Conservation (phyloP, 768 basidiomycete species). For the Brasilioporus rufonigricans region DNA sequence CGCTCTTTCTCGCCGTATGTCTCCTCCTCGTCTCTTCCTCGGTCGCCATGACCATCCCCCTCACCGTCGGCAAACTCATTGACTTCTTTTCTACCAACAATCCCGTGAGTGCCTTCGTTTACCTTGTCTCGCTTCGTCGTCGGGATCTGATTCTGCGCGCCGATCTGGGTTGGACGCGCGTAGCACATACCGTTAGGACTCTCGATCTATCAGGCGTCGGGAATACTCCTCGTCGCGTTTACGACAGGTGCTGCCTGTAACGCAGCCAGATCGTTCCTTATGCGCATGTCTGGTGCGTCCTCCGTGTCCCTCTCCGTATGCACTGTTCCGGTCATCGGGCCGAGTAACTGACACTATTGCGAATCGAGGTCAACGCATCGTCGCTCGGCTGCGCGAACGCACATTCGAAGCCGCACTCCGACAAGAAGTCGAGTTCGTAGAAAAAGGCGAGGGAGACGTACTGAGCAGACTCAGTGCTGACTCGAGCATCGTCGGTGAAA, state of each 20-base stretch:
- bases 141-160: neutral
- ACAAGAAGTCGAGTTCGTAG: slow-evolving; percentile 93
- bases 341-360: neutral
- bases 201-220: slow-evolving; percentile 77
- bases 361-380: slow-evolving; percentile 73
- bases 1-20: slow-evolving; percentile 72
- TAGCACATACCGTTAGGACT: slow-evolving; percentile 81
- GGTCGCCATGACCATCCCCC: slow-evolving; percentile 89
- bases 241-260: slow-evolving; percentile 87
- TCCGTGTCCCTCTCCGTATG: neutral
- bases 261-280: slow-evolving; percentile 76
- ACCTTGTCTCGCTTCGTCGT: too few relatives aligned
- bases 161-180: too few relatives aligned
- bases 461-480: slow-evolving; percentile 89
- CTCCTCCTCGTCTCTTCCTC: slow-evolving; percentile 83
- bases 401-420: slow-evolving; percentile 81
- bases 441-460: slow-evolving; percentile 91
- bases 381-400: slow-evolving; percentile 78
- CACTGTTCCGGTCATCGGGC: neutral
- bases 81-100: slow-evolving; percentile 81
- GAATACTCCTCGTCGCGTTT: slow-evolving; percentile 68
- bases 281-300: slow-evolving; percentile 74
- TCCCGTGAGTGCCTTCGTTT: slow-evolving; percentile 44
- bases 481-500: slow-evolving; percentile 91
- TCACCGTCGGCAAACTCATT: slow-evolving; percentile 91